Evolutionary conservation across 208 protist genomes (phyloP), one percentile per base, ranked within the genome.

Genomic region (Strigomonas galati): DNA sequence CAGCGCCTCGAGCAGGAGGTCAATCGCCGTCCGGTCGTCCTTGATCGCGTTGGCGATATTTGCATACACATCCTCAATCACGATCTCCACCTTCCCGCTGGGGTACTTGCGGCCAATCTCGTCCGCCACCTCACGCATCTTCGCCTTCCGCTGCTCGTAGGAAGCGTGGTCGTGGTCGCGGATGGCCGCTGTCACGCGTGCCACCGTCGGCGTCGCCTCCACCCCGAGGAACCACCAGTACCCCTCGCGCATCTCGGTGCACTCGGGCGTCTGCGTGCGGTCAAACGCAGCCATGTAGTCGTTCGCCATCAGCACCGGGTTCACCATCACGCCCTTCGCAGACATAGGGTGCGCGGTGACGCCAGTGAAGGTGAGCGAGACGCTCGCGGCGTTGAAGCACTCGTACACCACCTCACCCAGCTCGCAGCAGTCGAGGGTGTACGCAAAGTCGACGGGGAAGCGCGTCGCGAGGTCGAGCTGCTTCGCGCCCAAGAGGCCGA

Each of bases 261-360:
- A 69, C 74, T 95, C 85, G 0, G 89, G 89, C 6, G 85, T 95
- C 65, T 95, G 71, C 19, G 57, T 60, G n/a, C 81, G 81, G 62
- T 81, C 62, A 56, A 95, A 91, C 24, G 72, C 64, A 9, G 74
- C 44, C 19, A 95, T 86, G 74, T 83, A 92, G 64, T 92, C 85
- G 31, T 84, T 68, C n/a, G 85, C 84, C 82, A 95, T 89, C 19
- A 85, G 69, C 27, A 95, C 44, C 46, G 89, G 86, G 65, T 95
- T 95, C 67, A 95, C 89, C 70, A 95, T 72, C 28, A 91, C 84
- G 2, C 85, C 85, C 68, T 95, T 95, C 14, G 85, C 82, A 7
- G 89, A 94, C 85, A 94, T 94, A 9, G 89, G 89, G 66, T 94
- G 89, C 6, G 85, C 84, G 1, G 89, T 77, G 31, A 92, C 85